Conservation (phyloP, 495 filamentous ascomycete species). For the Penicillium canariense region DNA sequence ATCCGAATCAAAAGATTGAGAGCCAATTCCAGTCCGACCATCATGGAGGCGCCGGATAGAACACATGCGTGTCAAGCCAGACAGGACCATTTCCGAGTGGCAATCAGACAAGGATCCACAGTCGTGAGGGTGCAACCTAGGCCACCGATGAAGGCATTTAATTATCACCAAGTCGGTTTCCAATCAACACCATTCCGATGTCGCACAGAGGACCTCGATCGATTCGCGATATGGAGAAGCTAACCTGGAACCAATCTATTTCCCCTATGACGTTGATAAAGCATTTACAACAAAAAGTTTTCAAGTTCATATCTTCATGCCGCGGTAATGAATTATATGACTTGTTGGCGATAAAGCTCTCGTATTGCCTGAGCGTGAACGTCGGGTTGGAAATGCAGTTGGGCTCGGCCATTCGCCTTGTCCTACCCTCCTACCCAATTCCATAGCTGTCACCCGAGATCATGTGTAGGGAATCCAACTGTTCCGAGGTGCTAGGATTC, state of each 20-base stretch:
- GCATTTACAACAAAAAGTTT: background rate
- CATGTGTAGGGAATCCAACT: slow-evolving; percentile 5
- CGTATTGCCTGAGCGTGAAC: background rate
- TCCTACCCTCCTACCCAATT: slow-evolving; percentile 23
- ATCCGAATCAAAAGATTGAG: background rate
- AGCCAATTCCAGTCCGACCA: background rate
- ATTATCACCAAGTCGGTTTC: background rate
- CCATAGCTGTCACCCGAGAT: slow-evolving; percentile 11
- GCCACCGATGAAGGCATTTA: background rate
- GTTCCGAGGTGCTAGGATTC: slow-evolving; percentile 16
- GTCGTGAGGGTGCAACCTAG: background rate
- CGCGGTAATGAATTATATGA: background rate
- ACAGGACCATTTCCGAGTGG: background rate
- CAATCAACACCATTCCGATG: slow-evolving; percentile 21
- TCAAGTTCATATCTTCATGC: background rate
- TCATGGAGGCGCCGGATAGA: background rate
- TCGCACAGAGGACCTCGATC: background rate
- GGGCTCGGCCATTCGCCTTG: slow-evolving; percentile 15
- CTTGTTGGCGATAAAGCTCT: background rate
- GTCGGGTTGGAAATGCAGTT: slow-evolving; percentile 14
- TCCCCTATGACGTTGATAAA: background rate
- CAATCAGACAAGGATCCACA: background rate
- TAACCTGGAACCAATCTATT: background rate
- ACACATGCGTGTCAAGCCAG: background rate
- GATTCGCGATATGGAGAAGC: background rate